Base-by-base conservation (phyloP, 2,329 filamentous ascomycete genomes). In the Clathrospora elynae region DNA sequence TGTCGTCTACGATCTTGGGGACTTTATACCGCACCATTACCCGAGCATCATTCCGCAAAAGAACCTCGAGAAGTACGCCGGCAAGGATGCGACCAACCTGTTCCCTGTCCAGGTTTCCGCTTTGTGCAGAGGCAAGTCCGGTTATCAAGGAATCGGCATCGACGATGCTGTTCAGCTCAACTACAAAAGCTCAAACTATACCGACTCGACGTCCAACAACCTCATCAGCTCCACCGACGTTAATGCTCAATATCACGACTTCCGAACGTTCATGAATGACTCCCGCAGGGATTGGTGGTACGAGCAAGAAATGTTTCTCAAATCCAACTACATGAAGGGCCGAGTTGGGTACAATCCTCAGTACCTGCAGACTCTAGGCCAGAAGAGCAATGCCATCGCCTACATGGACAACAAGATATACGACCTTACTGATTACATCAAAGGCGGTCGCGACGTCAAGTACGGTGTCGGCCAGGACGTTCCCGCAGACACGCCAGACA, bases 81-180 rank as follows among this genome's bases (percentile, higher is more conserved):
- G 93, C 38, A 74, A 83, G 29, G 95, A 99, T 62, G 85, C 91
- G n/a, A 95, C 88, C 14, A 77, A 81, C 25, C 78, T 99, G 8
- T 99, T 99, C 74, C 93, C 95, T 0, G 79, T 99, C 1, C 93
- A 99, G 68, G 92, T 99, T 11, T 95, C 87, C 4, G 90, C 92
- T 29, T 79, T 99, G 24, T 99, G 93, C 71, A 81, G 87, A 46
- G 93, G 92, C 45, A 82, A 80, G 20, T 78, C 84, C 53, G 88
- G 86, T 14, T 65, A 84, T n/a, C n/a, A n/a, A n/a, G n/a, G n/a
- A n/a, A n/a, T n/a, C 6, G 24, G 29, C 29, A 70, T 87, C 33
- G 79, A 89, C 61, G 80, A 81, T 3, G 79, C 83, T 28, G 88
- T 99, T n/a, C 86, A 87, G 32, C 79, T 99, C 18, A 87, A 92